These are phyloP conservation scores for Papiliotrema terrestris DNA, from an alignment of 1,284 basidiomycete genomes.

Conservation along the genomic window DNA sequence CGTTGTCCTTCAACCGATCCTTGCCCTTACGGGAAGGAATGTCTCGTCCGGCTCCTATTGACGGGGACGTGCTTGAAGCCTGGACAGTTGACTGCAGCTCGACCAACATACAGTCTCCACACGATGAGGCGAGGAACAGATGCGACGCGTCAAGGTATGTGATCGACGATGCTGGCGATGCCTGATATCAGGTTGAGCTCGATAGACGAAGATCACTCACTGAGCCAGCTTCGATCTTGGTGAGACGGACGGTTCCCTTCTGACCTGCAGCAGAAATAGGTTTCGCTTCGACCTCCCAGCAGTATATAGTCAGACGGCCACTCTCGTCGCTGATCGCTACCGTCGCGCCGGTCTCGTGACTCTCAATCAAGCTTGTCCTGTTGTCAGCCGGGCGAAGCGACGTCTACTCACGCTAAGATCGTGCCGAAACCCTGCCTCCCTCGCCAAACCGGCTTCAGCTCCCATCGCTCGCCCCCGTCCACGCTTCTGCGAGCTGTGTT, in stretches of 20 bases:
- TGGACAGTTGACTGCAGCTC: slow-evolving; percentile 42
- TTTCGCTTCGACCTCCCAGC: slow-evolving; percentile 52
- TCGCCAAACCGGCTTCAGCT: slow-evolving; percentile 38
- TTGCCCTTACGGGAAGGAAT: slow-evolving; percentile 43
- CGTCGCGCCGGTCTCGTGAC: slow-evolving; percentile 43
- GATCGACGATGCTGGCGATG: slow-evolving; percentile 69
- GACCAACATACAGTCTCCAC: slow-evolving; percentile 75
- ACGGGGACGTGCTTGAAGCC: slow-evolving; percentile 7
- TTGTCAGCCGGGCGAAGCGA: slow-evolving; percentile 48
- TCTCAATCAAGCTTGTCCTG: slow-evolving; percentile 43
- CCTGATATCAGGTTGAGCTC: slow-evolving; percentile 49
- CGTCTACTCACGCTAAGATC: slow-evolving; percentile 36
- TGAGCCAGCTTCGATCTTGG: slow-evolving; percentile 67
- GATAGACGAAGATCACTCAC: slow-evolving; percentile 50
- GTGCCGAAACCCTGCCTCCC: slow-evolving; percentile 47
- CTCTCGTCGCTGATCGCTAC: slow-evolving; percentile 73
- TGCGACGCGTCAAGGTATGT: slow-evolving; percentile 70
- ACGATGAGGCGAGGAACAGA: slow-evolving; percentile 78
- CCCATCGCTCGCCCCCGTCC: slow-evolving; percentile 13
- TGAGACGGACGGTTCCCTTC: slow-evolving; percentile 44
- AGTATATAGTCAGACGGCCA: slow-evolving; percentile 67
- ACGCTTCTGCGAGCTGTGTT: slow-evolving; percentile 15
- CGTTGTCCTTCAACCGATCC: slow-evolving; percentile 27
- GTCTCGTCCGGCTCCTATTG: slow-evolving; percentile 39
- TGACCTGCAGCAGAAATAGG: background rate